These are phyloP conservation scores for Collybia sordida DNA, from an alignment of 768 basidiomycete species.

Conservation along the genomic window DNA sequence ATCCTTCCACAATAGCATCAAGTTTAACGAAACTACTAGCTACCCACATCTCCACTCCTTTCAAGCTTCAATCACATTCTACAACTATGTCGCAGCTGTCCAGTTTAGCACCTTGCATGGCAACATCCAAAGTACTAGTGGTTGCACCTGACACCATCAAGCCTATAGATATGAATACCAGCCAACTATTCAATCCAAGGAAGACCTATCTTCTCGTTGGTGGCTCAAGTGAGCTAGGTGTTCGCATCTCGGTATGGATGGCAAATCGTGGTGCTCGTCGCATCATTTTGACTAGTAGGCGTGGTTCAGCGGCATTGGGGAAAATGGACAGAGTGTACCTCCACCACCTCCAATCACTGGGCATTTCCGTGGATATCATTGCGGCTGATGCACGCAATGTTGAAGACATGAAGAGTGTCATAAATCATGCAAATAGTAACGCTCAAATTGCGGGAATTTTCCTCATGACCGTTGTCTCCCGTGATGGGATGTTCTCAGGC, in stretches of 20 bases:
- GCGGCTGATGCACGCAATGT: neutral
- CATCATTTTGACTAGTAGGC: constrained; percentile 1
- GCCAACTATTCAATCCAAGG: constrained; percentile 7
- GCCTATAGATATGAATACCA: neutral
- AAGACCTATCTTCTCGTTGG: constrained; percentile 10
- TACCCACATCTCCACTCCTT: neutral
- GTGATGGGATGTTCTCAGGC: neutral
- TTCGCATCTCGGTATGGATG: constrained; percentile 9
- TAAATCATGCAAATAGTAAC: neutral
- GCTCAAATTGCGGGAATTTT: neutral
- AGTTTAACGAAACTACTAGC: neutral
- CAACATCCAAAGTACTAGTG: neutral
- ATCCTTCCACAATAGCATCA: neutral
- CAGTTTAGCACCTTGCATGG: neutral
- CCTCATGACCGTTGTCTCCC: constrained; percentile 1
- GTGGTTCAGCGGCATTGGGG: neutral
- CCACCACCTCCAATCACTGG: neutral
- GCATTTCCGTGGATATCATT: neutral
- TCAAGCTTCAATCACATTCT: neutral
- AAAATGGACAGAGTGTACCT: neutral
- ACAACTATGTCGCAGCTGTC: neutral
- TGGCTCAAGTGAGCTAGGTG: constrained; percentile 8
- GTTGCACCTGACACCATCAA: neutral
- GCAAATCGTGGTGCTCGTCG: constrained; percentile 5
- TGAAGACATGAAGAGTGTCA: neutral